Conservation (phyloP, 108 stramenopile genomes). For the Cyclotella atomus region DNA sequence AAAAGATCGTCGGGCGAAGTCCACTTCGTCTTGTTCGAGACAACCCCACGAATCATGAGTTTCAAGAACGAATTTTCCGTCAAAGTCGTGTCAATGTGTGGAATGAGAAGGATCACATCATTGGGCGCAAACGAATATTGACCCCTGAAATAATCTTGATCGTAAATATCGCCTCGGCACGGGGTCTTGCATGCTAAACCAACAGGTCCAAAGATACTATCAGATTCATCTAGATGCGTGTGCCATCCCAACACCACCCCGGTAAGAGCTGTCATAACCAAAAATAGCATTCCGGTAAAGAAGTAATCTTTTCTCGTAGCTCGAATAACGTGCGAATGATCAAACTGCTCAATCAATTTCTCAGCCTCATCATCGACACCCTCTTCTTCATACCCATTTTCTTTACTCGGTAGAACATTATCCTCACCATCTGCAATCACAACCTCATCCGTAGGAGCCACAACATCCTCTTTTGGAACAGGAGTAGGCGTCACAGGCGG, state of each 20-base stretch:
- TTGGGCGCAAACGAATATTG: slow-evolving; percentile 37
- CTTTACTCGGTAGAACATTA: not conserved
- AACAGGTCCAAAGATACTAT: slow-evolving; percentile 51
- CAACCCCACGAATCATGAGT: slow-evolving; percentile 25
- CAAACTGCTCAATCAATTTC: slow-evolving; percentile 11
- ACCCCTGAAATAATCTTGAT: slow-evolving; percentile 55
- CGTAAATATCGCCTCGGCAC: slow-evolving; percentile 46
- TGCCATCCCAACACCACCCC: slow-evolving; percentile 42
- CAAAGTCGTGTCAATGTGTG: slow-evolving; percentile 53
- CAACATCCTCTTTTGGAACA: slow-evolving; percentile 12
- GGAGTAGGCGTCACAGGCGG: slow-evolving; percentile 11
- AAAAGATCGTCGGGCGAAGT: slow-evolving; percentile 22
- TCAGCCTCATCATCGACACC: not conserved
- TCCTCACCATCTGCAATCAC: not conserved
- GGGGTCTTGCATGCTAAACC: slow-evolving; percentile 45
- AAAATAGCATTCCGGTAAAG: slow-evolving; percentile 39
- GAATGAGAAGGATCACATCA: slow-evolving; percentile 47
- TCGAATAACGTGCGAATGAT: slow-evolving; percentile 52
- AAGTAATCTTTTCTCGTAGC: slow-evolving; percentile 56
- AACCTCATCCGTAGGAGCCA: slow-evolving; percentile 4
- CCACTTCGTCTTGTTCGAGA: slow-evolving; percentile 24
- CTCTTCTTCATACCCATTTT: slow-evolving; percentile 11
- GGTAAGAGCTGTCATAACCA: slow-evolving; percentile 51
- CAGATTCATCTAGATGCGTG: slow-evolving; percentile 56
- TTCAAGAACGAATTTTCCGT: slow-evolving; percentile 30